Base-by-base conservation (phyloP, 2,329 filamentous ascomycete species). In the Sclerotinia nivalis region DNA sequence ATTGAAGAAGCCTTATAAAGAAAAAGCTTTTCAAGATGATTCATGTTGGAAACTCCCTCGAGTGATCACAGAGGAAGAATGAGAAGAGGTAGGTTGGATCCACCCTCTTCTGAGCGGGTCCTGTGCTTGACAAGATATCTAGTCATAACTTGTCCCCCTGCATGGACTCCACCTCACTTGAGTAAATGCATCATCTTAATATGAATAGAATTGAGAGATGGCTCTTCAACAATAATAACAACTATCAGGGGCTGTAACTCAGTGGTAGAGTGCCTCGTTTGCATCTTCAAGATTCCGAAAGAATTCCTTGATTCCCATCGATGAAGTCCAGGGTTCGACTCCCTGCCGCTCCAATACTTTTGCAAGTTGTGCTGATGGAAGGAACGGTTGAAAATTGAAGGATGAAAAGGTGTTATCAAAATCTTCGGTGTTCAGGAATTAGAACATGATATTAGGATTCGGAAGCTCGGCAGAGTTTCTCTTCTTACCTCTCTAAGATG, bases 241-340 rank as follows among this genome's bases (percentile, higher is more conserved):
- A 49, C 1, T 6, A 5, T 6, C 20, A 50, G 60, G 60, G 60
- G 60, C 60, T 64, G 60, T 64, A 64, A 64, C 60, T 64, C 60
- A 64, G 60, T 64, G 60, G 60, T 64, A 64, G 60, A 64, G 60
- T 64, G 60, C 60, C 60, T 64, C 60, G 60, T 64, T 64, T 64
- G 60, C 60, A 64, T n/a, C 7, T 15, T 34, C 28, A 34, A n/a
- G 22, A 49, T 10, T 18, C 0, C 13, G 5, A n/a, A 22, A n/a
- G 18, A 49, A 1, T 13, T 15, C 4, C 22, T n/a, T 62, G 59
- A 49, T 18, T n/a, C n/a, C 0, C 7, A 20, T 64, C 60, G 60
- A 64, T 64, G 60, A 64, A 64, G 60, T 50, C 60, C 60, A 37
- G 60, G 60, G 60, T 64, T 64, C 60, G 45, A 64, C 20, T 25